These are phyloP conservation scores for Saksenaea oblongispora DNA, from an alignment of 371 early-diverging fungal species.

Conservation along the genomic window DNA sequence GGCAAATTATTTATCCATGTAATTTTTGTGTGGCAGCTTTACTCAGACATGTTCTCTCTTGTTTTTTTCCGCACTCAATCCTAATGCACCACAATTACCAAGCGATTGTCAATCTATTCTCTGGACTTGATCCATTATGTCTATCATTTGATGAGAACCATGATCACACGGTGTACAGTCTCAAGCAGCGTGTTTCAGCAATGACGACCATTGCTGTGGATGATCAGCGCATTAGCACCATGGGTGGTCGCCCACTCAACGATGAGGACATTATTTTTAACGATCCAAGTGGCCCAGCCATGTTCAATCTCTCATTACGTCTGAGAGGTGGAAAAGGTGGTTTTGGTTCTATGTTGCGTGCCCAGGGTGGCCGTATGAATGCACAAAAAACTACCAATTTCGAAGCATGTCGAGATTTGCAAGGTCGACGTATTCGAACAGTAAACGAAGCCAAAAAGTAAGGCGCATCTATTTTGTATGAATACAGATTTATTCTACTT, in stretches of 20 bases:
- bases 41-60: too few relatives aligned
- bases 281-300: constrained; percentile 17
- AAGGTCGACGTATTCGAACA: constrained; percentile 86
- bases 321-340: constrained; percentile 92
- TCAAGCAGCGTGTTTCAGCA: constrained; percentile 41
- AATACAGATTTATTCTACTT: not conserved
- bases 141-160: constrained; percentile 19
- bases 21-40: too few relatives aligned
- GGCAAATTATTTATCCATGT: too few relatives aligned
- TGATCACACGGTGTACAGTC: constrained; percentile 13
- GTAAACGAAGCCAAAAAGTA: constrained; percentile 90
- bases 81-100: constrained; percentile 35
- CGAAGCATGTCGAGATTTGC: constrained; percentile 93
- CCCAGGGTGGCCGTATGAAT: constrained; percentile 93
- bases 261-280: constrained; percentile 32
- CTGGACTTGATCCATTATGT: constrained; percentile 27
- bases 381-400: constrained; percentile 89
- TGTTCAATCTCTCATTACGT: constrained; percentile 40
- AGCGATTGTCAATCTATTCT: constrained; percentile 37
- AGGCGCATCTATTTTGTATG: constrained; percentile 7
- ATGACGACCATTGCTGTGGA: constrained; percentile 43
- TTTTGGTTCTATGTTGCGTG: constrained; percentile 93
- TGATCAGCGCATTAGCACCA: constrained; percentile 47
- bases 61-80: not conserved
- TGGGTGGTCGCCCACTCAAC: constrained; percentile 37